A percentile compares a stretch with the other conserved stretches of the same genome.
Conservation (phyloP, 2,329 filamentous ascomycete genomes). For the Tolypocladium paradoxum region DNA sequence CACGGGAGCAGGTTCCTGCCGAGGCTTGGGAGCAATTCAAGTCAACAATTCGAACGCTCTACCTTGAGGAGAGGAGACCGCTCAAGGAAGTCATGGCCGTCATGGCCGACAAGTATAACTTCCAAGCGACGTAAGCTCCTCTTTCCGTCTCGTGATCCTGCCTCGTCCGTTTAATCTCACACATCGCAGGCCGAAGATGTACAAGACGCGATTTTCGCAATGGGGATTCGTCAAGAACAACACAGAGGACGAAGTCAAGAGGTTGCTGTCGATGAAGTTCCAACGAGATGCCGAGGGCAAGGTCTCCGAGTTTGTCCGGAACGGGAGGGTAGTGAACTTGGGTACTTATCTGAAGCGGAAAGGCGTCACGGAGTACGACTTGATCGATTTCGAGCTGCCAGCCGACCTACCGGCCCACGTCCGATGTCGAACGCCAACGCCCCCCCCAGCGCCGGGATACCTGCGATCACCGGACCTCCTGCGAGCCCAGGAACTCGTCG, state of each 20-base stretch:
- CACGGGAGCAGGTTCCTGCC: conserved; percentile 32
- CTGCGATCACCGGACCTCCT: conserved; percentile 31
- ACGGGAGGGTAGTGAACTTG: conserved; percentile 39
- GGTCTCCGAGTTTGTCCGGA: conserved; percentile 40
- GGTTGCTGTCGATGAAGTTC: conserved; percentile 39
- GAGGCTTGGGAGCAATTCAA: conserved; percentile 39
- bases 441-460: conserved; percentile 29
- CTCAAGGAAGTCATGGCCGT: conserved; percentile 42
- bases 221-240: conserved; percentile 47
- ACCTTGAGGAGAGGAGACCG: conserved; percentile 37
- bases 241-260: conserved; percentile 41
- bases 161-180: conserved; percentile 7
- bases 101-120: conserved; percentile 37
- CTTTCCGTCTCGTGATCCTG: not conserved
- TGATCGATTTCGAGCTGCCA: conserved; percentile 33
- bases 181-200: conserved; percentile 37
- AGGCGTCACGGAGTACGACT: conserved; percentile 41
- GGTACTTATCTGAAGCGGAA: conserved; percentile 42
- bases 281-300: conserved; percentile 42
- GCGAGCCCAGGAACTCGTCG: conserved; percentile 31
- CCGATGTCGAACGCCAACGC: conserved; percentile 33
- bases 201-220: conserved; percentile 43
- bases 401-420: conserved; percentile 31
- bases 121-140: conserved; percentile 35
- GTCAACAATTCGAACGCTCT: conserved; percentile 31